These are phyloP conservation scores for Raddia distichophylla DNA, from an alignment of 176 grass and related monocot species.

Conservation along the genomic window DNA sequence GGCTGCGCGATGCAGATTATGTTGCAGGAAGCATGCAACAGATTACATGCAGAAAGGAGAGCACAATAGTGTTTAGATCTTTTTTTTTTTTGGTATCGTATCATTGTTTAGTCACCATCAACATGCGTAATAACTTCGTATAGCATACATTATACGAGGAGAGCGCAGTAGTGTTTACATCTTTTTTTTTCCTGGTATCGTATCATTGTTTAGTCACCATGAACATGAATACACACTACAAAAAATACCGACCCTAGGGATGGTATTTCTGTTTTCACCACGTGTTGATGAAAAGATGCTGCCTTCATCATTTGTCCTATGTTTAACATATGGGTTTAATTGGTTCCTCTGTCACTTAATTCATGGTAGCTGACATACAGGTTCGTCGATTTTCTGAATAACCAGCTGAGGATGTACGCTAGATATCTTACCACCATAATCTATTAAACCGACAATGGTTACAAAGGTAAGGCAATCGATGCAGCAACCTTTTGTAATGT, in stretches of 20 bases:
- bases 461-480: too few relatives aligned
- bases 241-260: background rate
- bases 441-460: too few relatives aligned
- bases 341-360: background rate
- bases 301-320: background rate
- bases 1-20: background rate
- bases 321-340: background rate
- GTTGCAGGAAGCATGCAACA: background rate
- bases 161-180: slow-evolving; percentile 2
- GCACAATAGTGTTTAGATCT: background rate
- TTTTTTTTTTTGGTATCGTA: background rate
- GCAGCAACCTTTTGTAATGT: too few relatives aligned
- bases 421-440: too few relatives aligned
- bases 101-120: background rate
- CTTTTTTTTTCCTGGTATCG: background rate
- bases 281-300: background rate
- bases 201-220: background rate
- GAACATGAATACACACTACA: background rate
- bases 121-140: too few relatives aligned
- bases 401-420: background rate
- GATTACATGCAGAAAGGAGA: slow-evolving; percentile 9
- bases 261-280: background rate
- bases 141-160: too few relatives aligned
- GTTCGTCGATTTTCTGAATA: background rate
- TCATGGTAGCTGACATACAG: background rate